A percentile compares a stretch with the other conserved stretches of the same genome.
Evolutionary conservation across 2,329 filamentous ascomycete genomes (phyloP).

Genomic region (Thelonectria rubi): DNA sequence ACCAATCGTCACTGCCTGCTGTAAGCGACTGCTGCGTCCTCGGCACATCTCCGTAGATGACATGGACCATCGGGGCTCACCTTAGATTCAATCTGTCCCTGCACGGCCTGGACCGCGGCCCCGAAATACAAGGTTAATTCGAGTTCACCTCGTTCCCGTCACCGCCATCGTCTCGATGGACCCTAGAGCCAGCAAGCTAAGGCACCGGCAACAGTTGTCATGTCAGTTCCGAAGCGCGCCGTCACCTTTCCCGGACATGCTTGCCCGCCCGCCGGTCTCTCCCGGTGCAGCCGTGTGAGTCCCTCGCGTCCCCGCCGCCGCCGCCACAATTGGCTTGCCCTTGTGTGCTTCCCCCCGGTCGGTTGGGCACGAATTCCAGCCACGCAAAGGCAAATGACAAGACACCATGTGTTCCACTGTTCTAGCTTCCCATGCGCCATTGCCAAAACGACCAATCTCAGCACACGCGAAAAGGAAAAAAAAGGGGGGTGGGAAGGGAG

Average conservation of each 20-base stretch:
- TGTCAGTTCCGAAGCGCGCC: not conserved
- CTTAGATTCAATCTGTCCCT: constrained; percentile 9
- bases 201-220: too few species aligned
- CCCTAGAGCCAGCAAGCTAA: too few species aligned
- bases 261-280: constrained; percentile 4
- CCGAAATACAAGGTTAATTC: constrained; percentile 25
- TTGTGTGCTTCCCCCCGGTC: constrained; percentile 7
- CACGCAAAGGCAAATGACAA: not conserved
- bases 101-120: constrained; percentile 9
- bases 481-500: not conserved
- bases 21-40: too few species aligned
- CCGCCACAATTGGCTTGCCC: constrained; percentile 22
- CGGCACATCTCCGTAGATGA: not conserved
- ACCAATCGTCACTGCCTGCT: not conserved
- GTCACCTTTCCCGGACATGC: not conserved
- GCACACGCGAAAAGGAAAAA: not conserved
- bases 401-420: not conserved
- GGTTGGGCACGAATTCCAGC: constrained; percentile 18
- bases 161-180: not conserved
- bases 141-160: constrained; percentile 8
- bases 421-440: not conserved
- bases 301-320: not conserved
- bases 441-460: not conserved
- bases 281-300: not conserved
- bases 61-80: constrained; percentile 1